A percentile compares a stretch with the other conserved stretches of the same genome.
phyloP scores from a whole-genome alignment of 1,139 yeast species.

The Debaryomyces fabryi region DNA sequence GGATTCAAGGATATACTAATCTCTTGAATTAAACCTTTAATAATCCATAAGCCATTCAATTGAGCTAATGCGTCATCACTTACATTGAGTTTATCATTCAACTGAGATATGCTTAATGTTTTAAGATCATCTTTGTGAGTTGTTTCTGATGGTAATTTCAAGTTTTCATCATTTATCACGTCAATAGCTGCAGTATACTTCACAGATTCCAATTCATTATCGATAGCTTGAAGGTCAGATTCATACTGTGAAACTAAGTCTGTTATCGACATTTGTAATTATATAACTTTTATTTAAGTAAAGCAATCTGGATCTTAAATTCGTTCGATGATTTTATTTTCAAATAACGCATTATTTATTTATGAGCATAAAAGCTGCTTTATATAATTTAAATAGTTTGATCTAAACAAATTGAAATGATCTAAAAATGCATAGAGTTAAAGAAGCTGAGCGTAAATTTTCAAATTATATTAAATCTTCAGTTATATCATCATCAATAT shows the following conservation, averaged over 20 bases:
- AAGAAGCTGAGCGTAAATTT: not conserved
- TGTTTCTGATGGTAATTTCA: conserved; percentile 1
- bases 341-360: not conserved
- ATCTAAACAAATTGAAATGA: not conserved
- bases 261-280: conserved; percentile 7
- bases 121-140: conserved; percentile 11
- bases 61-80: conserved; percentile 19
- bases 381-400: not conserved
- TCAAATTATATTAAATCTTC: conserved; percentile 40
- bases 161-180: conserved; percentile 20
- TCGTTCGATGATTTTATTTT: not conserved
- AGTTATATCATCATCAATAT: conserved; percentile 48
- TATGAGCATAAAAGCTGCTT: not conserved
- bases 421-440: not conserved
- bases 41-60: conserved; percentile 27
- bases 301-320: not conserved
- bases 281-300: not conserved
- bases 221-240: conserved; percentile 7
- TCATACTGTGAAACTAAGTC: conserved; percentile 11
- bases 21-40: conserved; percentile 26
- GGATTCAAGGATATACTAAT: conserved; percentile 19
- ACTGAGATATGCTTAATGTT: conserved; percentile 19
- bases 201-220: conserved; percentile 3
- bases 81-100: conserved; percentile 22
- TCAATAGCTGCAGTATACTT: conserved; percentile 17